Base-by-base conservation (phyloP, 306 rosid genomes). In the Senna tora region DNA sequence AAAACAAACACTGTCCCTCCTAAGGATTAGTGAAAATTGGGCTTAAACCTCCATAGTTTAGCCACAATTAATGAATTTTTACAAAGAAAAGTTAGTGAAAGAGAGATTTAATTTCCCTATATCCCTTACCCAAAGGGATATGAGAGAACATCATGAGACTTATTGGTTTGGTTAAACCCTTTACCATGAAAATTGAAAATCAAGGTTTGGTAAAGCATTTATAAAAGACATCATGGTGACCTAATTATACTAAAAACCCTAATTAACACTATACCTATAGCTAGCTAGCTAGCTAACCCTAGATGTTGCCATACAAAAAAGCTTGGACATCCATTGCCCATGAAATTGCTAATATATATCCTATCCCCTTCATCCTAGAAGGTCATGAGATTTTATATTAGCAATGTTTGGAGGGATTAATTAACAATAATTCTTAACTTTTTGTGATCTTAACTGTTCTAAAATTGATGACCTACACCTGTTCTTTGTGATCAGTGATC, bases 31-130 rank as follows among this genome's bases (percentile, higher is more conserved):
- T 79, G 30, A 80, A 75, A 61, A 61, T 81, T 87, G 77, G 94
- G 90, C 89, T 75, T 51, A 58, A 90, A 94, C 90, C 86, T 82
- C 96, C 87, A 53, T 69, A 84, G 92, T 86, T 89, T 75, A 80
- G 89, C 96, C 94, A 34, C 89, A 76, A 33, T 33, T 33, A 33
- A 87, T 83, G 87, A 63, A 67, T 80, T 82, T 78, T 82, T 78
- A 82, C 84, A 82, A 78, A 56, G 4, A 81, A 69, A 65, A 81
- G 76, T 78, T 61, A 69, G 74, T 81, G 53, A 54, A 7, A 16
- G n/a, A 58, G 65, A 58, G 15, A 58, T 43, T 43, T 36, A 7
- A 39, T 59, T 73, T 73, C 77, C 64, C 77, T 36, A 36, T 36
- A 36, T 79, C 74, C 92, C 81, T 83, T 81, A 72, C 86, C 93